Percentiles rank a stretch among this genome's conserved stretches.
Conservation (phyloP, 352 stramenopile genomes). For the Globisporangium iwayamae region DNA sequence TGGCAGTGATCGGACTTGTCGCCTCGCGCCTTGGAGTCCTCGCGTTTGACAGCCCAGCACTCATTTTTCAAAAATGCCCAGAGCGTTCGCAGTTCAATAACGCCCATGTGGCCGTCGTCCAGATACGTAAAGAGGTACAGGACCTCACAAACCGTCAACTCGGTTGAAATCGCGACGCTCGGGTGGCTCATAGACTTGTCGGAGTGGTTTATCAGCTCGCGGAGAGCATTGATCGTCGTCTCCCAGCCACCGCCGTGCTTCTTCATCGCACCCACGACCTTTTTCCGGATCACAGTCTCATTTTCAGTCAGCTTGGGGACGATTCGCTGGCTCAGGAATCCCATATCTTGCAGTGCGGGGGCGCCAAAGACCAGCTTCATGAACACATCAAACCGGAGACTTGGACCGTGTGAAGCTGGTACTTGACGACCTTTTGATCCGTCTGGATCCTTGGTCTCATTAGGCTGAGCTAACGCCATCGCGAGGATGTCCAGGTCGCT, state of each 20-base stretch:
- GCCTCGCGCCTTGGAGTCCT: not conserved
- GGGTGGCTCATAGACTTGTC: not conserved
- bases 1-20: not conserved
- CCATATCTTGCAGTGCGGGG: constrained; percentile 26
- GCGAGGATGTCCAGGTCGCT: constrained; percentile 33
- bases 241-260: constrained; percentile 12
- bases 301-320: constrained; percentile 21
- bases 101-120: constrained; percentile 21
- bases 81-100: constrained; percentile 23
- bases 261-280: constrained; percentile 19
- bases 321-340: constrained; percentile 14
- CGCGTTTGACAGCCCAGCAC: constrained; percentile 21
- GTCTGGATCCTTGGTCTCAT: not conserved
- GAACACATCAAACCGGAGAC: constrained; percentile 49
- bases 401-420: not conserved
- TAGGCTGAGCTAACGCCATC: constrained; percentile 10
- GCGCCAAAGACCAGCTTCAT: constrained; percentile 48
- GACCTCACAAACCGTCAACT: constrained; percentile 22
- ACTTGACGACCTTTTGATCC: not conserved
- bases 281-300: constrained; percentile 11
- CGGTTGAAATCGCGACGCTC: not conserved
- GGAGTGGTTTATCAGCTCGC: constrained; percentile 13
- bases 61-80: constrained; percentile 23
- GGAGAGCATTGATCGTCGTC: constrained; percentile 18
- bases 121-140: constrained; percentile 37